Base-by-base conservation (phyloP, 2,329 filamentous ascomycete species). In the Paecilomyces niveus region DNA sequence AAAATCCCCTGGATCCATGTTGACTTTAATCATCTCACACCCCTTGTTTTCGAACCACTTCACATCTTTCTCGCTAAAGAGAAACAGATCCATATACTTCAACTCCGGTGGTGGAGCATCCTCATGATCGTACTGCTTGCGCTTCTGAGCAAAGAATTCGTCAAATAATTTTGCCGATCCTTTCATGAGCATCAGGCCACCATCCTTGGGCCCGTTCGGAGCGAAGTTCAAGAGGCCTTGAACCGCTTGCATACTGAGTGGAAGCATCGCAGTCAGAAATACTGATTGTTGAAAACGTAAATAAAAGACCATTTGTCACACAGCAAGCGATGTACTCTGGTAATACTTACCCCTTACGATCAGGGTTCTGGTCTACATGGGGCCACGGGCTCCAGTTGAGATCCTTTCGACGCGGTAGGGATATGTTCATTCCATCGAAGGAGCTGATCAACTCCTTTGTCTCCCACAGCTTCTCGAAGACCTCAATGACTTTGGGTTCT, bases 191-290 rank as follows among this genome's bases (percentile, higher is more conserved):
- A 81, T 71, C 8, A 81, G 62, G 1, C 78, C 78, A 15, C 79
- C 79, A 57, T 81, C 79, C 2, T 79, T 69, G 1, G 72, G 72
- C 1, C 79, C 78, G 49, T 76, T 77, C 1, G 76, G 78, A 7
- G 73, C 69, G 10, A 72, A 74, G 64, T 80, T 80, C 1, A 80
- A 61, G 3, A 81, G 64, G 0, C 79, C 78, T 33, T 80, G 78
- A 0, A 80, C 73, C n/a, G n/a, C n/a, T n/a, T n/a, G n/a, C n/a
- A n/a, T n/a, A n/a, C n/a, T n/a, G n/a, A n/a, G n/a, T n/a, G n/a
- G n/a, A n/a, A n/a, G n/a, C n/a, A n/a, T n/a, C n/a, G n/a, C n/a
- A n/a, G n/a, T n/a, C n/a, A n/a, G n/a, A n/a, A n/a, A n/a, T n/a
- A n/a, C n/a, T n/a, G n/a, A n/a, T n/a, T n/a, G n/a, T n/a, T n/a